These are phyloP conservation scores for Aegilops speltoides DNA, from an alignment of 176 grass and related monocot species.

Conservation along the genomic window DNA sequence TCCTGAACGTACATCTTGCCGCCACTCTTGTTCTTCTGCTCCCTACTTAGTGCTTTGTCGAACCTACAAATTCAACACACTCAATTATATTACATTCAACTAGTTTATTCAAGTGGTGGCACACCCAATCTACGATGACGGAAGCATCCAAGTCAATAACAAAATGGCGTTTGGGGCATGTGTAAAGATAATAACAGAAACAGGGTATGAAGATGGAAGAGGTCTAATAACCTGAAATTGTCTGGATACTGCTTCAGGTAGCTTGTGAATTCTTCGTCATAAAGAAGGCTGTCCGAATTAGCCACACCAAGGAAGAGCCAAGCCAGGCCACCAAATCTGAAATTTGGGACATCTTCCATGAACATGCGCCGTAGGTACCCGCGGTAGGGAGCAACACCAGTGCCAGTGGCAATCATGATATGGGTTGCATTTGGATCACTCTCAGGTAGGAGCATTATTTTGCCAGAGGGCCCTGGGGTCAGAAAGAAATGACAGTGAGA, in stretches of 20 bases:
- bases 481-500: constrained; percentile 12
- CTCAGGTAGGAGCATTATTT: constrained; percentile 98
- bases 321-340: constrained; percentile 80
- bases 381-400: constrained; percentile 86
- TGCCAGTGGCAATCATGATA: constrained; percentile 97
- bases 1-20: constrained; percentile 99
- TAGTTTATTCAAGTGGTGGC: not conserved
- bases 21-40: constrained; percentile 81
- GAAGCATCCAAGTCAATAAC: not conserved
- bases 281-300: constrained; percentile 88
- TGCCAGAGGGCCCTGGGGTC: constrained; percentile 81
- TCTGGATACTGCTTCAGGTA: constrained; percentile 69
- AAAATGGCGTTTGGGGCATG: not conserved
- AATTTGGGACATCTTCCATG: constrained; percentile 89
- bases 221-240: constrained; percentile 68
- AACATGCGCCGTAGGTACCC: constrained; percentile 90
- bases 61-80: constrained; percentile 47
- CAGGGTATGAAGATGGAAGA: not conserved
- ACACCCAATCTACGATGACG: not conserved
- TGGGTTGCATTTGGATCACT: constrained; percentile 84
- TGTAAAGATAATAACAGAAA: not conserved
- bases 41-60: constrained; percentile 81
- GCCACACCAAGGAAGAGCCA: constrained; percentile 97
- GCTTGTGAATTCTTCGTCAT: constrained; percentile 74
- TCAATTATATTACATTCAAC: not conserved